Percentiles rank a stretch among this genome's conserved stretches.
These are phyloP conservation scores for Fusarium bactridioides DNA, from an alignment of 2,329 filamentous ascomycete species.

Conservation along the genomic window DNA sequence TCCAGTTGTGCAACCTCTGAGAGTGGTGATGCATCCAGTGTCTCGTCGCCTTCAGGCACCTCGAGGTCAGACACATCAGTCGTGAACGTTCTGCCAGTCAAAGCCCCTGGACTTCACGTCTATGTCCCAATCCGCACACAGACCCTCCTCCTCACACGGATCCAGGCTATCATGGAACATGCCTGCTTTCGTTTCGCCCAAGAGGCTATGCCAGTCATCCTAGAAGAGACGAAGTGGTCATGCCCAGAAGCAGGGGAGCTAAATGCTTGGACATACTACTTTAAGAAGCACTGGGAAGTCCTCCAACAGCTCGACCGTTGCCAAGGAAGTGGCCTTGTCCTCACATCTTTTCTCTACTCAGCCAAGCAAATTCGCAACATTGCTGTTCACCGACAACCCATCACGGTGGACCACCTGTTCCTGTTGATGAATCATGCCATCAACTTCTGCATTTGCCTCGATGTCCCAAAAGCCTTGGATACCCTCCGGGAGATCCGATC, in stretches of 20 bases:
- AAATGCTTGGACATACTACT: not conserved
- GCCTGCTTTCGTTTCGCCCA: conserved; percentile 8
- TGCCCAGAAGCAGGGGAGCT: conserved; percentile 10
- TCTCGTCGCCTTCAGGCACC: not conserved
- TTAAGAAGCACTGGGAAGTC: not conserved
- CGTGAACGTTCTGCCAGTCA: not conserved
- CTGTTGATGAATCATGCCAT: not conserved
- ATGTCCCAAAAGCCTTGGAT: not conserved
- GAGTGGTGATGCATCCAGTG: not conserved
- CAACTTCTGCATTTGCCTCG: not conserved
- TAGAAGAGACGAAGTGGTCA: not conserved
- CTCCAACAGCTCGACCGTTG: not conserved
- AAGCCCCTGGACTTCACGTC: not conserved
- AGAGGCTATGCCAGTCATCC: not conserved
- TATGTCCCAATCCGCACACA: not conserved
- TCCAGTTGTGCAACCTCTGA: not conserved
- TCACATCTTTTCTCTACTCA: not conserved
- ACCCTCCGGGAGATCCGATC: not conserved
- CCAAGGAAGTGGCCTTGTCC: not conserved
- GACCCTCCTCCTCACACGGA: not conserved
- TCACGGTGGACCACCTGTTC: not conserved
- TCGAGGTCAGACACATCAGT: not conserved
- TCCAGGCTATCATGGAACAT: conserved; percentile 5
- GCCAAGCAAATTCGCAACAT: conserved; percentile 1
- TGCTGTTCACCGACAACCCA: conserved; percentile 5